Evolutionary conservation across 2,329 filamentous ascomycete species (phyloP), one percentile per base, ranked within the genome.

Genomic region (Epichloe bromicola): DNA sequence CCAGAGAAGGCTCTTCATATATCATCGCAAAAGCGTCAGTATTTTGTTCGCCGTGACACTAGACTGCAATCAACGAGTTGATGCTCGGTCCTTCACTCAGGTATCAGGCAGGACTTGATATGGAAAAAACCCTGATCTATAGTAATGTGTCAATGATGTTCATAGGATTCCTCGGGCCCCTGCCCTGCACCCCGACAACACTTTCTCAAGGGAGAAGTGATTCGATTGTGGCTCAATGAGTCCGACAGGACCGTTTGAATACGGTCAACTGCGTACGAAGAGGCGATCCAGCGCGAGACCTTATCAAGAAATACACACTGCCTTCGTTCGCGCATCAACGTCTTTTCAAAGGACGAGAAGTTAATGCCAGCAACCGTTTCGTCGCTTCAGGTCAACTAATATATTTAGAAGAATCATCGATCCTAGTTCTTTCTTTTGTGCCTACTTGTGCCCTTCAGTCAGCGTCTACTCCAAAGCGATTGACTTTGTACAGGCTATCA

Each of bases 391-490:
- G 33, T 49, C 19, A 41, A 26, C 6, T 11, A n/a, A 30, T 20
- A 20, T 20, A 10, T 36, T n/a, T 4, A 20, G 26, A 3, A 30
- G 3, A 30, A 20, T 34, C 20, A 8, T 51, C 41, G 38, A 34
- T 19, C 26, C 42, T 46, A 54, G 44, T 51, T 54, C 46, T 54
- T 50, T 42, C 48, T 51, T 37, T 52, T 53, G 40, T 47, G 46
- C 40, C 54, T 56, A 26, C 2, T 17, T 30, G n/a, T 19, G 33
- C 12, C 4, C 36, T 11, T 11, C 17, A 23, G 23, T 48, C 34
- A 52, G 40, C n/a, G n/a, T 42, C 19, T 17, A 43, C 17, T 17
- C 14, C 23, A 26, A 33, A 17, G 20, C n/a, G 14, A 17, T 12
- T 19, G 12, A 23, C 19, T 15, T 33, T 34, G 26, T 36, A 11